Evolutionary conservation across 1,139 yeast species (phyloP).

Genomic region (Yamadazyma siamensis): DNA sequence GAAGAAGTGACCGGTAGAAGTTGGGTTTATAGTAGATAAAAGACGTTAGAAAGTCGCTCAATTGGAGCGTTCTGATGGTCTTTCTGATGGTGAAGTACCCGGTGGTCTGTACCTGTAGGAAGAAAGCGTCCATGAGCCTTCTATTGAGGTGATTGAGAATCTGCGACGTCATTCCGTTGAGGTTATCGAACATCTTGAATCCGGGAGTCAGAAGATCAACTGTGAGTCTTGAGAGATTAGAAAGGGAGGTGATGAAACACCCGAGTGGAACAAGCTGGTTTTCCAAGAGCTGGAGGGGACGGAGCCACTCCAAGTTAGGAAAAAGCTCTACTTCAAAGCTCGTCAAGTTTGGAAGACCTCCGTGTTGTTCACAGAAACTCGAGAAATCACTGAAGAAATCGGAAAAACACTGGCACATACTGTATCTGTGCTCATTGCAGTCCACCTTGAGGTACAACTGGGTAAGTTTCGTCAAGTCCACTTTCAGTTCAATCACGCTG

Average conservation of each 20-base stretch:
- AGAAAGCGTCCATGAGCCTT: constrained; percentile 35
- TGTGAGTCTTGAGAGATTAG: constrained; percentile 20
- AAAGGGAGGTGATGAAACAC: constrained; percentile 23
- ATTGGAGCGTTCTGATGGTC: constrained; percentile 26
- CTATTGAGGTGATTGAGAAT: constrained; percentile 33
- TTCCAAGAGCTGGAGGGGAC: constrained; percentile 37
- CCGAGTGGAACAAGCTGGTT: constrained; percentile 33
- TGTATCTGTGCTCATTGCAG: constrained; percentile 26
- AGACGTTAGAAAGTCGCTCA: constrained; percentile 38
- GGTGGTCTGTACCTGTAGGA: constrained; percentile 23
- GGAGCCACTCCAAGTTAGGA: constrained; percentile 38
- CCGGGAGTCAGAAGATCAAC: constrained; percentile 39
- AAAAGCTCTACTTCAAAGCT: constrained; percentile 32
- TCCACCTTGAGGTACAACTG: constrained; percentile 31
- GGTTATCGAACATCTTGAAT: constrained; percentile 37
- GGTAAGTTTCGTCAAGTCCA: constrained; percentile 22
- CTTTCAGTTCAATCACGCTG: constrained; percentile 19
- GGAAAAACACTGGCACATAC: constrained; percentile 29
- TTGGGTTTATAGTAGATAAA: constrained; percentile 39
- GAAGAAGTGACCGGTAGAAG: constrained; percentile 33
- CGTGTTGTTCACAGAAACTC: constrained; percentile 16
- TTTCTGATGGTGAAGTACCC: constrained; percentile 10
- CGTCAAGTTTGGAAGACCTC: constrained; percentile 30
- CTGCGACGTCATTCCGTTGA: constrained; percentile 27
- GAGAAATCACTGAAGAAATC: constrained; percentile 28